Percentiles rank a stretch among this genome's conserved stretches.
Evolutionary conservation across 2,329 filamentous ascomycete species (phyloP).

Genomic region (Hirsutella rhossiliensis): DNA sequence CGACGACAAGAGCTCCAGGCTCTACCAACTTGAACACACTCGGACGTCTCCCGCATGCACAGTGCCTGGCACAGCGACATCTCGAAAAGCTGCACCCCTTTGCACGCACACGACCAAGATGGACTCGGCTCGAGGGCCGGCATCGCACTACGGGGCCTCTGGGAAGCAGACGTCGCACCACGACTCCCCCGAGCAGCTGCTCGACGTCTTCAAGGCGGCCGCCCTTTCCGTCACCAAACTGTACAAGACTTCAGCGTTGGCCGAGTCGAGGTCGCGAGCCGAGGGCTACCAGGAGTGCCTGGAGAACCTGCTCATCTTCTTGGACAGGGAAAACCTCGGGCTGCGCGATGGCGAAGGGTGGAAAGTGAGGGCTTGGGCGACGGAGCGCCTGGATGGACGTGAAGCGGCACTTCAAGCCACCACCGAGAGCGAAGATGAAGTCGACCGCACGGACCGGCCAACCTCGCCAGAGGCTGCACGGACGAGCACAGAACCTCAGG

Average conservation of each 20-base stretch:
- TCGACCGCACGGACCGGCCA: constrained; percentile 46
- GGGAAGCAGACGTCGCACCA: constrained; percentile 18
- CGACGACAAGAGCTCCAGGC: too few species aligned
- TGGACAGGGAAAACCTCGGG: constrained; percentile 73
- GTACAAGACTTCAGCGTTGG: constrained; percentile 79
- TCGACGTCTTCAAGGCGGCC: constrained; percentile 84
- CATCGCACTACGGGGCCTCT: constrained; percentile 6
- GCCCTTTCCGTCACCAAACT: constrained; percentile 91
- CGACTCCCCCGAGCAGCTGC: constrained; percentile 50
- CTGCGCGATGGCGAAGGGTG: constrained; percentile 67
- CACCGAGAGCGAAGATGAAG: constrained; percentile 59
- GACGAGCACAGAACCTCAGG: constrained; percentile 28
- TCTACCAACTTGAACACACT: too few species aligned
- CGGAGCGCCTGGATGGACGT: constrained; percentile 55
- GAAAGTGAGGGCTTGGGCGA: constrained; percentile 51
- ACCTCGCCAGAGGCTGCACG: constrained; percentile 47
- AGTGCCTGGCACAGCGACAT: neutral
- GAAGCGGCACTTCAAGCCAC: constrained; percentile 38
- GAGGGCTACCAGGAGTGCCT: constrained; percentile 91
- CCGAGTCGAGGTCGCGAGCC: constrained; percentile 60
- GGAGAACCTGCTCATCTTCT: constrained; percentile 74
- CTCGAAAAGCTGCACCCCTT: neutral
- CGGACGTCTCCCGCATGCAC: neutral
- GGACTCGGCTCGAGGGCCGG: constrained; percentile 5
- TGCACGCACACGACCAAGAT: constrained; percentile 1